A percentile compares a stretch with the other conserved stretches of the same genome.
These are phyloP conservation scores for Marsdenia floribunda DNA, from an alignment of 257 asterid species.

Conservation along the genomic window DNA sequence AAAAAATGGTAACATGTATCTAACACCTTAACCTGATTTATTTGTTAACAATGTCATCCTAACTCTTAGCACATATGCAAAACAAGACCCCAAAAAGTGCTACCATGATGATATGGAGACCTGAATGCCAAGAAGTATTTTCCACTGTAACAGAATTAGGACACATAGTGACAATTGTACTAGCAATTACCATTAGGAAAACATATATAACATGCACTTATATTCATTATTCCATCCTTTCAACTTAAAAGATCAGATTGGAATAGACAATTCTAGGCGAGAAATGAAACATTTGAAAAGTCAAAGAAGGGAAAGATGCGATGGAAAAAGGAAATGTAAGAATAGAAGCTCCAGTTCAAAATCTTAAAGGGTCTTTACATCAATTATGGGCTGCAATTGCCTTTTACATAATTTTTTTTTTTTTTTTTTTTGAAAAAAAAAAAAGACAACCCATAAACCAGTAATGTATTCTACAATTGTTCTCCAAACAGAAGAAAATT, in stretches of 20 bases:
- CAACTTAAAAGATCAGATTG: background rate
- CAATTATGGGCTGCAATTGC: background rate
- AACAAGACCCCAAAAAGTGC: background rate
- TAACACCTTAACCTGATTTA: background rate
- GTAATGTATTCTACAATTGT: background rate
- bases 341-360: background rate
- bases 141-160: background rate
- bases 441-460: background rate
- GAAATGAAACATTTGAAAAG: constrained; percentile 2
- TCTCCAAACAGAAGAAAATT: background rate
- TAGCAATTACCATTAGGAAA: background rate
- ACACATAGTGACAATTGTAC: background rate
- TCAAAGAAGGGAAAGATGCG: background rate
- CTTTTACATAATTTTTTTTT: background rate
- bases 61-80: background rate
- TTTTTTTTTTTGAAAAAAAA: too few relatives aligned
- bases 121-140: background rate
- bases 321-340: background rate
- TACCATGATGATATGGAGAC: background rate
- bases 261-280: background rate
- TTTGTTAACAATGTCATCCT: background rate
- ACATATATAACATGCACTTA: background rate
- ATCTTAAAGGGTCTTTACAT: background rate
- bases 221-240: background rate
- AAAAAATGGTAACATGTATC: background rate